Conservation (phyloP, 1,284 basidiomycete genomes). For the Coniferiporia sulphurascens region DNA sequence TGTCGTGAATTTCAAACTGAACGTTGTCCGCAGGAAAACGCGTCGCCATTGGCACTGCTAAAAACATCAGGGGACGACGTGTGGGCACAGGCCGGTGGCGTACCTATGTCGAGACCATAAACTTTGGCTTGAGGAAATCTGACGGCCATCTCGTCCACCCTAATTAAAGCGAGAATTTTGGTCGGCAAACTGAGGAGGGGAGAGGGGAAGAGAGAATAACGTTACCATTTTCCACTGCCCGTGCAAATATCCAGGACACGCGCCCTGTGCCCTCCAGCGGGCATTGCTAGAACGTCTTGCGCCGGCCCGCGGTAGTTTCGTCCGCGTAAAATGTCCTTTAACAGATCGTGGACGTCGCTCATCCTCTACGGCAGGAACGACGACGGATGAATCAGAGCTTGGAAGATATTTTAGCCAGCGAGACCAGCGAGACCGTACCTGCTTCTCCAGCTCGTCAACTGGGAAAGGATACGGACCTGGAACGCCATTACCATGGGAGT, state of each 20-base stretch:
- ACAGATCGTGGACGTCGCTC: slow-evolving; percentile 34
- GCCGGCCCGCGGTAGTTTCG: slow-evolving; percentile 56
- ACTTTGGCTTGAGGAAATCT: slow-evolving; percentile 59
- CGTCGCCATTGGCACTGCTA: slow-evolving; percentile 61
- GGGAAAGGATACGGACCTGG: slow-evolving; percentile 60
- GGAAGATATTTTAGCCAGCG: neutral
- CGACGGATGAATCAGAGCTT: neutral
- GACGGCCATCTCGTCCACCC: slow-evolving; percentile 67
- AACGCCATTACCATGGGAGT: slow-evolving; percentile 43
- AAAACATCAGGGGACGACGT: slow-evolving; percentile 9
- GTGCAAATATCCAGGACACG: slow-evolving; percentile 65
- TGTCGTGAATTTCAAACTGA: slow-evolving; percentile 58
- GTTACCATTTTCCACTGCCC: slow-evolving; percentile 64
- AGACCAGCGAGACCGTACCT: slow-evolving; percentile 36
- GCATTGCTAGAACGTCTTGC: slow-evolving; percentile 39
- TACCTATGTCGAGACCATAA: slow-evolving; percentile 69
- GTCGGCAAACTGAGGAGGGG: slow-evolving; percentile 3
- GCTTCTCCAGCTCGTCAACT: slow-evolving; percentile 57
- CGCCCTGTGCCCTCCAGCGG: slow-evolving; percentile 34
- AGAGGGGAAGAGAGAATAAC: slow-evolving; percentile 7
- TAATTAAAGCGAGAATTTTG: slow-evolving; percentile 25
- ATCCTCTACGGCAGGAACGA: neutral
- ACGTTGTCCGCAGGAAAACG: slow-evolving; percentile 54
- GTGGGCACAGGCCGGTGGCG: slow-evolving; percentile 22
- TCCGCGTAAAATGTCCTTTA: slow-evolving; percentile 45